These are phyloP conservation scores for Moesziomyces globuligerus DNA, from an alignment of 1,284 basidiomycete species.

Conservation along the genomic window DNA sequence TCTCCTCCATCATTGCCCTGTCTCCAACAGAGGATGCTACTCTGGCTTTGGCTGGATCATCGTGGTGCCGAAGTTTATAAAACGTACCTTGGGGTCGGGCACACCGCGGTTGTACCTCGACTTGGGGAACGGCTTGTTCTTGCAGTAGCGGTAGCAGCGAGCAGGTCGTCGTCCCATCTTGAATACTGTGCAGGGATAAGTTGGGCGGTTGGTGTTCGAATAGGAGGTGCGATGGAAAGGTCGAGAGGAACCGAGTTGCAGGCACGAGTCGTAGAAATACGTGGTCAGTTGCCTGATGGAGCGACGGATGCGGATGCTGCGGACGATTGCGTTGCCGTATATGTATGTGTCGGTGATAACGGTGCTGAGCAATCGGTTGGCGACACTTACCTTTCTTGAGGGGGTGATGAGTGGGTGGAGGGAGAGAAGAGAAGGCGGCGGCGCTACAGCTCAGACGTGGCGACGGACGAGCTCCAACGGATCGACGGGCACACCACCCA, in stretches of 20 bases:
- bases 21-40: slow-evolving; percentile 5
- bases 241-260: slow-evolving; percentile 5
- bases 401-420: slow-evolving; percentile 51
- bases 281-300: slow-evolving; percentile 22
- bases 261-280: not conserved
- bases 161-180: slow-evolving; percentile 63
- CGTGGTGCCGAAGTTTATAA: not conserved
- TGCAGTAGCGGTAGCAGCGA: slow-evolving; percentile 67
- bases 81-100: slow-evolving; percentile 65
- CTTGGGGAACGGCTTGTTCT: slow-evolving; percentile 68
- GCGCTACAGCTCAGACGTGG: slow-evolving; percentile 21
- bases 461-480: slow-evolving; percentile 19
- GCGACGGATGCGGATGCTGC: not conserved
- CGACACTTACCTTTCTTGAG: slow-evolving; percentile 53
- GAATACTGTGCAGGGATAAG: slow-evolving; percentile 31
- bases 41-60: slow-evolving; percentile 1
- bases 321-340: slow-evolving; percentile 2
- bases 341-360: slow-evolving; percentile 2
- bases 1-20: no score
- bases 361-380: slow-evolving; percentile 16
- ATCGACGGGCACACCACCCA: slow-evolving; percentile 3
- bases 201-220: not conserved
- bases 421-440: slow-evolving; percentile 15
- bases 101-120: slow-evolving; percentile 88
- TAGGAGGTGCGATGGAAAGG: slow-evolving; percentile 4